Evolutionary conservation across 306 rosid genomes (phyloP).

Genomic region (Acacia melanoxylon): DNA sequence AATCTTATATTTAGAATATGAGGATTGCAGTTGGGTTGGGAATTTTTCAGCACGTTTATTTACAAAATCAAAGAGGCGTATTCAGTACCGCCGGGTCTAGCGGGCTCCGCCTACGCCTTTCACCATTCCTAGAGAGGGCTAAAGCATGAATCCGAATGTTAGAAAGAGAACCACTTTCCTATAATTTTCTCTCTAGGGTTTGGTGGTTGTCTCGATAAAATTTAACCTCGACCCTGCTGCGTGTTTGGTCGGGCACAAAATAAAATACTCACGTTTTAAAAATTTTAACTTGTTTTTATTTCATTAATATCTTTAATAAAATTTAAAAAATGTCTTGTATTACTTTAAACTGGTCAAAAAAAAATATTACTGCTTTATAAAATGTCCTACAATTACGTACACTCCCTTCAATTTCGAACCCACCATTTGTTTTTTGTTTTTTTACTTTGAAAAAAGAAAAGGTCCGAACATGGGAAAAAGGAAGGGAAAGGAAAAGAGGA

Average conservation of each 20-base stretch:
- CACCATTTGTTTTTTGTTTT: neutral
- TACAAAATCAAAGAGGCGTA: neutral
- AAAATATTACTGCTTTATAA: no score
- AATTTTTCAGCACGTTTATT: no score
- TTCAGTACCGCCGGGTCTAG: neutral
- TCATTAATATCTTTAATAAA: no score
- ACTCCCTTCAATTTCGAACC: neutral
- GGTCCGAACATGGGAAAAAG: neutral
- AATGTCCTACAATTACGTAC: neutral
- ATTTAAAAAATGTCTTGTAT: no score
- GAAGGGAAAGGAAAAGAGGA: neutral
- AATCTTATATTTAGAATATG: no score
- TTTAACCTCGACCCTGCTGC: slow-evolving; percentile 46
- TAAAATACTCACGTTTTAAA: neutral
- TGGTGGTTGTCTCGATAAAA: slow-evolving; percentile 43
- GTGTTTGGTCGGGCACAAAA: slow-evolving; percentile 41
- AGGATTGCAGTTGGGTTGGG: no score
- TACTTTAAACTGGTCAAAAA: no score
- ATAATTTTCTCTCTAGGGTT: slow-evolving; percentile 19
- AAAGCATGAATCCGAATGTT: slow-evolving; percentile 52
- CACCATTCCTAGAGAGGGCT: slow-evolving; percentile 22
- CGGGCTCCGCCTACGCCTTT: neutral
- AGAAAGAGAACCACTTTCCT: slow-evolving; percentile 16
- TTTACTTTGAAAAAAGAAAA: neutral
- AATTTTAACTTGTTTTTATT: no score